Evolutionary conservation across 148 eudicot genomes (phyloP).

Genomic region (Fagopyrum homotropicum): DNA sequence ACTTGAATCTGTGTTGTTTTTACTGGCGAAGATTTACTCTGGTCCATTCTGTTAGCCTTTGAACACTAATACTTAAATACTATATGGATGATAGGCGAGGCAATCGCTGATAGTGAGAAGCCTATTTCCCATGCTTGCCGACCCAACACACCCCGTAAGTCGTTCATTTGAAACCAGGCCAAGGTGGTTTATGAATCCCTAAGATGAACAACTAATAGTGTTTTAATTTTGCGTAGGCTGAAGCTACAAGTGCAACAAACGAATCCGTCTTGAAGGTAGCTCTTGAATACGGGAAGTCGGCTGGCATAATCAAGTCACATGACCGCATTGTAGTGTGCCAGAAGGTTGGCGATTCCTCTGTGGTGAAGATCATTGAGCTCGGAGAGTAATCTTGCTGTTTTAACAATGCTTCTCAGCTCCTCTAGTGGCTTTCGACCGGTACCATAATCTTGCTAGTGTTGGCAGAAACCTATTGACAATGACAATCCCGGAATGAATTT

Average conservation of each 20-base stretch:
- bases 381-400: constrained; percentile 28
- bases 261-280: constrained; percentile 85
- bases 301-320: constrained; percentile 75
- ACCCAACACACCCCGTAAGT: constrained; percentile 93
- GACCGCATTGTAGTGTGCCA: constrained; percentile 90
- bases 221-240: constrained; percentile 43
- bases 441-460: no score
- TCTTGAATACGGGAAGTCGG: constrained; percentile 71
- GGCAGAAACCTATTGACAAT: no score
- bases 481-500: no score
- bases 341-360: constrained; percentile 81
- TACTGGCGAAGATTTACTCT: no score
- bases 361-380: constrained; percentile 90
- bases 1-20: no score
- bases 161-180: neutral
- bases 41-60: no score
- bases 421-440: no score
- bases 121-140: constrained; percentile 96
- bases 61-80: no score
- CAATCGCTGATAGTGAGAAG: constrained; percentile 92
- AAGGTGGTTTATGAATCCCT: no score
- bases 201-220: no score
- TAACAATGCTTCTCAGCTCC: no score
- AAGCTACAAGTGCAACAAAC: constrained; percentile 63
- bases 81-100: constrained; percentile 52